phyloP scores from a whole-genome alignment of 2,329 filamentous ascomycete genomes.

The Fusarium algeriense region DNA sequence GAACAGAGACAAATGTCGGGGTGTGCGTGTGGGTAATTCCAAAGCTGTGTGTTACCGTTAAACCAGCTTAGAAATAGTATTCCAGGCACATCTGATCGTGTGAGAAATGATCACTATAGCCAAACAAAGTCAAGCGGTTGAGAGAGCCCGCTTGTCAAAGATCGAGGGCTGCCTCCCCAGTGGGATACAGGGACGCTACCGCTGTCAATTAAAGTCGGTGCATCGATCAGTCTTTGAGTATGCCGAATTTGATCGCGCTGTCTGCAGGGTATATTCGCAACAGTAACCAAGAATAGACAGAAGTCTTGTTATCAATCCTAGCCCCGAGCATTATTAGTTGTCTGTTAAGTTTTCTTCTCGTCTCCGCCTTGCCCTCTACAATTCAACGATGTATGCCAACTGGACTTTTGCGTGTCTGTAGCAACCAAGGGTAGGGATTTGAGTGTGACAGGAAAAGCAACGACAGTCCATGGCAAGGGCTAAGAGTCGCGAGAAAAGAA shows the following conservation, averaged over 20 bases:
- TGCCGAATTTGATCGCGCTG: slow-evolving; percentile 30
- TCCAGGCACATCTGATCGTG: slow-evolving; percentile 26
- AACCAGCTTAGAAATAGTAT: slow-evolving; percentile 23
- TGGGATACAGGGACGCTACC: slow-evolving; percentile 12
- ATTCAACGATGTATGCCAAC: slow-evolving; percentile 1
- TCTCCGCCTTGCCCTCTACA: not conserved
- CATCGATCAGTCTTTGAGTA: slow-evolving; percentile 32
- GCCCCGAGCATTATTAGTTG: slow-evolving; percentile 17
- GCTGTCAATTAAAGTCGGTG: slow-evolving; percentile 29
- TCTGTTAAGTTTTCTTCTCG: slow-evolving; percentile 9
- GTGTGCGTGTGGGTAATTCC: slow-evolving; percentile 1
- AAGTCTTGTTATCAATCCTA: not conserved
- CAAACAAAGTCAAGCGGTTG: slow-evolving; percentile 37
- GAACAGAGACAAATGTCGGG: slow-evolving; percentile 1
- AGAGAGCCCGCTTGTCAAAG: slow-evolving; percentile 26
- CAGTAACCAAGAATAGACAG: slow-evolving; percentile 19
- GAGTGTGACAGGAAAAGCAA: slow-evolving; percentile 36
- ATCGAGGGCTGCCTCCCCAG: slow-evolving; percentile 26
- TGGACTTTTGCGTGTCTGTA: slow-evolving; percentile 14
- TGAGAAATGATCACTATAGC: slow-evolving; percentile 29
- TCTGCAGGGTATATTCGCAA: slow-evolving; percentile 20
- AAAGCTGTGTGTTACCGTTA: slow-evolving; percentile 13
- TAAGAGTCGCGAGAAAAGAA: slow-evolving; percentile 26
- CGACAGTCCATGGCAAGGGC: slow-evolving; percentile 13
- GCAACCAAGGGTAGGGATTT: slow-evolving; percentile 10